Evolutionary conservation across 1,139 yeast species (phyloP).

Genomic region (Sugiyamaella neomexicana): DNA sequence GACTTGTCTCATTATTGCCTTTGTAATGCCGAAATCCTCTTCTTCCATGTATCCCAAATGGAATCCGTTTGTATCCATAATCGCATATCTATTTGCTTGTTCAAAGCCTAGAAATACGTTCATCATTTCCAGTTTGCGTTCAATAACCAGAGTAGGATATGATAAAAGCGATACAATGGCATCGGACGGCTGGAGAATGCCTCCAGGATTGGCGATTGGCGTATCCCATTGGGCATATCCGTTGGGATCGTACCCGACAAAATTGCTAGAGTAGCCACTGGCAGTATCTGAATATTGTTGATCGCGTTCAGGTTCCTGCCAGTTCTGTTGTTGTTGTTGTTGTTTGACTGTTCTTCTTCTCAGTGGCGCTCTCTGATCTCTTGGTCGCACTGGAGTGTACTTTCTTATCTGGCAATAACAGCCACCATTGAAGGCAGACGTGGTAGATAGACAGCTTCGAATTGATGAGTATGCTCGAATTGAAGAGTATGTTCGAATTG

Average conservation of each 20-base stretch:
- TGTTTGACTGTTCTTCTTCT: slow-evolving; percentile 6
- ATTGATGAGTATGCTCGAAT: neutral
- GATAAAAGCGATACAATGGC: slow-evolving; percentile 57
- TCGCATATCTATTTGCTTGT: slow-evolving; percentile 77
- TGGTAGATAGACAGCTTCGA: neutral
- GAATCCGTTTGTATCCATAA: slow-evolving; percentile 72
- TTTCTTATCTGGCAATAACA: slow-evolving; percentile 1
- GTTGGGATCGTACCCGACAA: slow-evolving; percentile 3
- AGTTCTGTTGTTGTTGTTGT: neutral
- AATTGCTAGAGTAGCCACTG: slow-evolving; percentile 8
- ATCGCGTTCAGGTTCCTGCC: neutral
- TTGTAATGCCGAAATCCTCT: slow-evolving; percentile 67
- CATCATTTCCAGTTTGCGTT: slow-evolving; percentile 84
- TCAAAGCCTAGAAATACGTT: slow-evolving; percentile 85
- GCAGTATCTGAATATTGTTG: neutral
- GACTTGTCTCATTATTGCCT: slow-evolving; percentile 74
- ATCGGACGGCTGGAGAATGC: slow-evolving; percentile 50
- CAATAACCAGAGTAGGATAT: slow-evolving; percentile 83
- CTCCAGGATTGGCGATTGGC: slow-evolving; percentile 28
- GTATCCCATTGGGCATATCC: slow-evolving; percentile 16
- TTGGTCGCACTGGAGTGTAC: slow-evolving; percentile 16
- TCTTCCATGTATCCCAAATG: slow-evolving; percentile 81
- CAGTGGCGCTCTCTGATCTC: slow-evolving; percentile 13
- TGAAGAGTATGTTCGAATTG: neutral
- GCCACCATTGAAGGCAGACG: neutral